Evolutionary conservation across 2,329 filamentous ascomycete species (phyloP).

Genomic region (Xylariaceae sp.): DNA sequence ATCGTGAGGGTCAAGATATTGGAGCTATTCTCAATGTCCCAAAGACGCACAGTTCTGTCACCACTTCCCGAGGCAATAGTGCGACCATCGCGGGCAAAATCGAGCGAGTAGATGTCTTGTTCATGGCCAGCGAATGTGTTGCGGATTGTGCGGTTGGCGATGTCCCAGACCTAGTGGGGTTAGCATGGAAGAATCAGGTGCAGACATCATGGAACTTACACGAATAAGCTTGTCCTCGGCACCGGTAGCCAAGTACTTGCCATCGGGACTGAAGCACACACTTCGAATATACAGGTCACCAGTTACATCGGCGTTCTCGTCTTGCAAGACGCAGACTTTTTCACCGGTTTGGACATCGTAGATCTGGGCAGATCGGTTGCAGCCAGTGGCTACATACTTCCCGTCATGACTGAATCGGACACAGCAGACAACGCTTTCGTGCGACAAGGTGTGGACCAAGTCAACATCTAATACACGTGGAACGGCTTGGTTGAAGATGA

Average conservation of each 20-base stretch:
- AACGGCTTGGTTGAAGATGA: conserved; percentile 91
- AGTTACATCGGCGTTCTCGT: conserved; percentile 80
- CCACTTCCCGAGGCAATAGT: conserved; percentile 95
- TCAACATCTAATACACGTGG: conserved; percentile 90
- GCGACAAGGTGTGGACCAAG: conserved; percentile 84
- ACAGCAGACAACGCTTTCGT: conserved; percentile 97
- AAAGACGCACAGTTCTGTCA: conserved; percentile 89
- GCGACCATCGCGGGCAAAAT: conserved; percentile 89
- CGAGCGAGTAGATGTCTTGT: conserved; percentile 95
- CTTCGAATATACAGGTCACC: conserved; percentile 96
- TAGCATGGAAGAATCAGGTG: conserved; percentile 5
- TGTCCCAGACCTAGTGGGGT: conserved; percentile 81
- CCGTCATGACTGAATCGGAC: conserved; percentile 95
- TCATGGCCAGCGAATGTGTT: conserved; percentile 96
- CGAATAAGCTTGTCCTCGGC: conserved; percentile 97
- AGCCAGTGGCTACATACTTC: conserved; percentile 93
- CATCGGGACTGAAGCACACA: conserved; percentile 97
- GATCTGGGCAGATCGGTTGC: conserved; percentile 98
- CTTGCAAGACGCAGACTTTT: conserved; percentile 86
- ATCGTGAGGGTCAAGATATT: conserved; percentile 86
- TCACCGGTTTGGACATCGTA: conserved; percentile 87
- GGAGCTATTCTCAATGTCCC: conserved; percentile 85
- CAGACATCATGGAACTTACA: conserved; percentile 51
- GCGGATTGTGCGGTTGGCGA: conserved; percentile 75
- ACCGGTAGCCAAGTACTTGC: conserved; percentile 88